phyloP scores from a whole-genome alignment of 2,329 filamentous ascomycete genomes.

The Talaromyces rugulosus region DNA sequence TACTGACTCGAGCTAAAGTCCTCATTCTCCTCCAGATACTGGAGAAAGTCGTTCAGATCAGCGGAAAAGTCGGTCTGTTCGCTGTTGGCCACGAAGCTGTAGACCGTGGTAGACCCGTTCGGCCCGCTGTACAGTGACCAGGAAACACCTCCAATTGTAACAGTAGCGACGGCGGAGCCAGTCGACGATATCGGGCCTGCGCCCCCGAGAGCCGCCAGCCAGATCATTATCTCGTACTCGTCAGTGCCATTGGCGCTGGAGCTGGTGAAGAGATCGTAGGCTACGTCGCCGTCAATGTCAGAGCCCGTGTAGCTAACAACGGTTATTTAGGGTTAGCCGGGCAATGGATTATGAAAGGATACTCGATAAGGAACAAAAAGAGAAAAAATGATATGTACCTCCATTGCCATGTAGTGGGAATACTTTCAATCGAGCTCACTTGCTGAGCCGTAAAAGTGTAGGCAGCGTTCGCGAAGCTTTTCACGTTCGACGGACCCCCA shows the following conservation, averaged over 20 bases:
- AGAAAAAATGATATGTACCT: constrained; percentile 19
- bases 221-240: constrained; percentile 65
- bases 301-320: constrained; percentile 43
- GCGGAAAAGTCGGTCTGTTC: constrained; percentile 52
- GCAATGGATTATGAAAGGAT: not conserved
- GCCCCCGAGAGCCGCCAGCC: constrained; percentile 55
- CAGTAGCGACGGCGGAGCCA: constrained; percentile 49
- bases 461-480: constrained; percentile 46
- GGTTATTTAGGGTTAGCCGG: constrained; percentile 7
- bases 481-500: constrained; percentile 39
- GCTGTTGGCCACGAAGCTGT: constrained; percentile 53
- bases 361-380: not conserved
- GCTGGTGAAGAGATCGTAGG: constrained; percentile 59
- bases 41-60: constrained; percentile 56
- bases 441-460: constrained; percentile 32
- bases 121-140: constrained; percentile 59
- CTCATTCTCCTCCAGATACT: constrained; percentile 47
- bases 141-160: constrained; percentile 49
- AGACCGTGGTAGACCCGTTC: constrained; percentile 57
- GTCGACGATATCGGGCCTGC: constrained; percentile 52
- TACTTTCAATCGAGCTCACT: constrained; percentile 34
- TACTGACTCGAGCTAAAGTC: constrained; percentile 44
- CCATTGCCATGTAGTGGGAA: constrained; percentile 46
- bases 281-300: constrained; percentile 53
- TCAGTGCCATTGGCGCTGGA: constrained; percentile 42